Evolutionary conservation across 2,329 filamentous ascomycete species (phyloP).

Genomic region (Nigrospora osmanthi): DNA sequence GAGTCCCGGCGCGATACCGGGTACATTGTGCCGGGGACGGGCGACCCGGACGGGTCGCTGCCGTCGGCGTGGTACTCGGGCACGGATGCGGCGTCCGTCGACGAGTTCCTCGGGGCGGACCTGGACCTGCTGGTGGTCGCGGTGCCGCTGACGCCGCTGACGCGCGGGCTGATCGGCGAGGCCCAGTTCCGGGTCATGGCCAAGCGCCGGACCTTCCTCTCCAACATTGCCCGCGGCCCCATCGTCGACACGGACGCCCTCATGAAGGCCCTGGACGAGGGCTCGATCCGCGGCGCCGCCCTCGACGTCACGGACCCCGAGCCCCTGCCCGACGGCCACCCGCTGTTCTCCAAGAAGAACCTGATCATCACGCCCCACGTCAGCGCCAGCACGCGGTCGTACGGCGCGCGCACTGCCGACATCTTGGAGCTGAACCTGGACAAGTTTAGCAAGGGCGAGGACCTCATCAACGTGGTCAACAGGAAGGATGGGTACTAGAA

Average conservation of each 20-base stretch:
- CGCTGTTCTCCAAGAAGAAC: constrained; percentile 57
- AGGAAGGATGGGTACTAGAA: constrained; percentile 20
- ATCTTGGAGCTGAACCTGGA: constrained; percentile 19
- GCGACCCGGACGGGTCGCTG: constrained; percentile 31
- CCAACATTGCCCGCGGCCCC: constrained; percentile 55
- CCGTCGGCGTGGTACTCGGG: constrained; percentile 34
- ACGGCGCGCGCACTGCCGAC: constrained; percentile 14
- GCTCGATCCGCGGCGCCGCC: constrained; percentile 44
- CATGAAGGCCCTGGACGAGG: constrained; percentile 39
- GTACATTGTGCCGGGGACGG: constrained; percentile 57
- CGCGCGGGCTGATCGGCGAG: constrained; percentile 30
- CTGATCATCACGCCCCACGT: constrained; percentile 40
- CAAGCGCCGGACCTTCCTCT: constrained; percentile 40
- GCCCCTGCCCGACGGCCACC: constrained; percentile 52
- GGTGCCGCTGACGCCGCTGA: constrained; percentile 30
- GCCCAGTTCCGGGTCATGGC: constrained; percentile 27
- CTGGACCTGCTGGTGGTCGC: constrained; percentile 34
- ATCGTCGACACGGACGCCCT: constrained; percentile 35
- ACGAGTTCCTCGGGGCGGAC: constrained; percentile 31
- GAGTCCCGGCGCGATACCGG: constrained; percentile 50
- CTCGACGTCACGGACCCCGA: constrained; percentile 66
- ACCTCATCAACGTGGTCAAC: constrained; percentile 21
- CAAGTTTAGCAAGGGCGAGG: constrained; percentile 16
- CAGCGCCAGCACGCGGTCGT: constrained; percentile 18
- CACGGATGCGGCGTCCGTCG: constrained; percentile 18